phyloP scores from a whole-genome alignment of 139 green algal species.

The Trebouxia sp. region DNA sequence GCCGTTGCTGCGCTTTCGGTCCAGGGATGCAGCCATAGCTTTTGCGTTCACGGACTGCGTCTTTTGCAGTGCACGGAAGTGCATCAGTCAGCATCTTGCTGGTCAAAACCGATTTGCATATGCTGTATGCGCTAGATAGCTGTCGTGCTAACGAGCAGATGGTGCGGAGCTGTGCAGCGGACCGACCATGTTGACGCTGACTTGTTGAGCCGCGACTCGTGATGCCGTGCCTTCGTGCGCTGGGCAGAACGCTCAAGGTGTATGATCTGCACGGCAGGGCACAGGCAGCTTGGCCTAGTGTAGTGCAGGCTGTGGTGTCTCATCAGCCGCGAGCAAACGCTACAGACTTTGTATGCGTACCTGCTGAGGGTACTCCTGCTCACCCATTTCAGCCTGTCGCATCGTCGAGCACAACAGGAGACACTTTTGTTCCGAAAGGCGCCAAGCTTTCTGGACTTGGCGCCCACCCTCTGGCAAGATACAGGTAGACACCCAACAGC shows the following conservation, averaged over 20 bases:
- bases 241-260: not conserved
- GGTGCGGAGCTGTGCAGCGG: too few relatives aligned
- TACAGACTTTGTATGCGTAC: not conserved
- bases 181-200: too few relatives aligned
- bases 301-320: not conserved
- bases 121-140: too few relatives aligned
- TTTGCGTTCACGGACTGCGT: slow-evolving; percentile 6
- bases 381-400: slow-evolving; percentile 1
- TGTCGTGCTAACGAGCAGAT: too few relatives aligned
- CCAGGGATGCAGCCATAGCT: too few relatives aligned
- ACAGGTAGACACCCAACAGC: not conserved
- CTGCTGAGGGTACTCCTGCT: not conserved
- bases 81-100: too few relatives aligned
- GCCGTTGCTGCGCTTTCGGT: too few relatives aligned
- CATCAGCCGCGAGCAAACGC: not conserved
- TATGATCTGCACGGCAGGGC: not conserved
- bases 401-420: not conserved
- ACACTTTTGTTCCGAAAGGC: slow-evolving; percentile 24
- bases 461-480: slow-evolving; percentile 15
- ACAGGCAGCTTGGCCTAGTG: not conserved
- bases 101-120: not conserved
- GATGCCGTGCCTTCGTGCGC: slow-evolving; percentile 9
- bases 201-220: too few relatives aligned
- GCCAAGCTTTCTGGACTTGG: slow-evolving; percentile 13
- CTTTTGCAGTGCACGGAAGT: too few relatives aligned